Base-by-base conservation (phyloP, 306 rosid species). In the Lagenaria siceraria region DNA sequence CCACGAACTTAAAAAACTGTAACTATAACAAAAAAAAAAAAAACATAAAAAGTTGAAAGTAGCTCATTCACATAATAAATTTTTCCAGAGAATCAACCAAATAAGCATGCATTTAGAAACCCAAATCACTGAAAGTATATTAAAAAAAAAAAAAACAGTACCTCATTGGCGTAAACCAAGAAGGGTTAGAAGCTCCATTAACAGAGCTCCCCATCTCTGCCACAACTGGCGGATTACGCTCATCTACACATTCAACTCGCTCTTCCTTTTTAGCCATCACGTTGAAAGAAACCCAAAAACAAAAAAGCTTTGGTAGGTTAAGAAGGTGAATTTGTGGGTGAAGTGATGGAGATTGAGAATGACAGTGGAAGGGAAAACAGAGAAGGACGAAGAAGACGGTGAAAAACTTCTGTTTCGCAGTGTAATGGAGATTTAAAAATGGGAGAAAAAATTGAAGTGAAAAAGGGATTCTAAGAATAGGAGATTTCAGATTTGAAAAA, bases 131-230 rank as follows among this genome's bases (percentile, higher is more conserved):
- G 46, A 19, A 19, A 66, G 31, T 33, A 33, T 2, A 4, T 33
- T 42, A 2, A 10, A 42, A 42, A 40, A 2, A 6, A 8, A 46
- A 48, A 62, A 43, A 25, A 14, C 7, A 70, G 75, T 49, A 72
- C 76, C 76, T 72, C 59, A 72, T 48, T 0, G 76, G 76, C 76
- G 59, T 70, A 25, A 70, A 25, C 75, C 76, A 72, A 72, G 76
- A 72, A 17, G 76, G 40, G 25, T 48, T 72, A 18, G 42, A 9
- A 72, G 25, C 74, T 11, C 0, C 54, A 68, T 10, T 6, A 42
- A 42, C 52, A 68, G 74, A 68, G 54, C 11, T 38, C 19, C 3
- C 72, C 49, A 64, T 64, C 8, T 64, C 72, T 0, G 73, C 18
- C 73, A 68, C 9, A 11, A 21, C 54, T 7, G 74, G n/a, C 0